Conservation (phyloP, 1,284 basidiomycete genomes). For the Coniophora puteana region DNA sequence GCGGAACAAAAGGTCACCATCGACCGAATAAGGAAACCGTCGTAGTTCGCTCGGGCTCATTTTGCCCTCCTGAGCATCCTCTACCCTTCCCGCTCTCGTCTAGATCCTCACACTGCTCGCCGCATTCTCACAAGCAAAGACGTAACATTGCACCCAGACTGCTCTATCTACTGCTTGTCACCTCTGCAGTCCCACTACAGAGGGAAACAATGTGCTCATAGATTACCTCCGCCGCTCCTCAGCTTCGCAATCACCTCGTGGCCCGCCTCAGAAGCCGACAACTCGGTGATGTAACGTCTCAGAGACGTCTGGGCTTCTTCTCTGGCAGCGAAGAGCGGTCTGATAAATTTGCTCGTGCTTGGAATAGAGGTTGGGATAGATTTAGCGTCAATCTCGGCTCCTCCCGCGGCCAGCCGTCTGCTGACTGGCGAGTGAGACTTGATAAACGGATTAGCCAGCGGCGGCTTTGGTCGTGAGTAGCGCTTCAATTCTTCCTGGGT, state of each 20-base stretch:
- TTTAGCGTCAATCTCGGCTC: background rate
- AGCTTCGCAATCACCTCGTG: too few species aligned
- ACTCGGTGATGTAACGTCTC: background rate
- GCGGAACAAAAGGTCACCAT: conserved; percentile 24
- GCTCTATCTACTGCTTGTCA: too few species aligned
- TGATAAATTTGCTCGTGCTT: background rate
- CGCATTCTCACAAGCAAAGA: too few species aligned
- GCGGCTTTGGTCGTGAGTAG: conserved; percentile 33
- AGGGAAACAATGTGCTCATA: too few species aligned
- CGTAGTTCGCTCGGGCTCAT: conserved; percentile 10
- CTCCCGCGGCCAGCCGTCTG: background rate
- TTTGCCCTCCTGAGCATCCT: conserved; percentile 1
- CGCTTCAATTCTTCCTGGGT: conserved; percentile 17
- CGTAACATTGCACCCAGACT: too few species aligned
- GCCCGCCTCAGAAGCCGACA: too few species aligned
- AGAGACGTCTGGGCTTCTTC: conserved; percentile 3
- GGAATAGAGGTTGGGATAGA: background rate
- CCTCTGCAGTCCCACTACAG: too few species aligned
- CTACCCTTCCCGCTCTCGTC: too few species aligned
- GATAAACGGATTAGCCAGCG: conserved; percentile 36
- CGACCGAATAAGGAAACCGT: conserved; percentile 15
- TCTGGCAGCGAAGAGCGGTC: conserved; percentile 5
- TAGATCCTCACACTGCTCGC: too few species aligned
- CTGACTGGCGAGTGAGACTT: conserved; percentile 13
- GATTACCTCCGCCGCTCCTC: too few species aligned